Evolutionary conservation across 345 rosid species (phyloP).

Genomic region (Nephelium lappaceum): DNA sequence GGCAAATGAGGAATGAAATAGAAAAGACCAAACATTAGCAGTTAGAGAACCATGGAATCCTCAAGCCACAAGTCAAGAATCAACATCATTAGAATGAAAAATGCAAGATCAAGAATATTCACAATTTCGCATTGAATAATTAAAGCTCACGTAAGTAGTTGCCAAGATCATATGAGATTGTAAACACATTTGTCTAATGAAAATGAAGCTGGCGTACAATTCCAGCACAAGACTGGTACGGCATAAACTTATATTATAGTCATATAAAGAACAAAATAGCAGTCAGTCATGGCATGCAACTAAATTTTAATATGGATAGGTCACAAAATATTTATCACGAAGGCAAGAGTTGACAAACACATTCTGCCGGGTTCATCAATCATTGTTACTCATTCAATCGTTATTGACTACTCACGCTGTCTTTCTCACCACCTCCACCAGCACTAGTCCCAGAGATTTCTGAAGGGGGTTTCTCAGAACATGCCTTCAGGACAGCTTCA

Average conservation of each 20-base stretch:
- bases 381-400: slow-evolving; percentile 20
- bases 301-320: slow-evolving; percentile 2
- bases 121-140: not conserved
- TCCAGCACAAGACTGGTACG: not conserved
- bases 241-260: not conserved
- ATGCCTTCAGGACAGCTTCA: slow-evolving; percentile 69
- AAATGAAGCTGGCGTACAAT: not conserved
- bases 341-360: slow-evolving; percentile 3
- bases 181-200: slow-evolving; percentile 6
- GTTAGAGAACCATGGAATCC: not conserved
- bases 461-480: slow-evolving; percentile 53
- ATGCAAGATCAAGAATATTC: not conserved
- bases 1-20: not conserved
- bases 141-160: not conserved
- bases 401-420: slow-evolving; percentile 22
- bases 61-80: not conserved
- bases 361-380: slow-evolving; percentile 6
- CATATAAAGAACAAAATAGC: slow-evolving; percentile 6
- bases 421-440: slow-evolving; percentile 25
- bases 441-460: slow-evolving; percentile 20
- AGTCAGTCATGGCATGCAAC: slow-evolving; percentile 14
- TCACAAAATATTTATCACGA: not conserved
- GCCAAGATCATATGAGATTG: not conserved
- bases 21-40: not conserved
- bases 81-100: not conserved